A percentile compares a stretch with the other conserved stretches of the same genome.
Evolutionary conservation across 768 basidiomycete species (phyloP).

Genomic region (Phaffia tasmanica): DNA sequence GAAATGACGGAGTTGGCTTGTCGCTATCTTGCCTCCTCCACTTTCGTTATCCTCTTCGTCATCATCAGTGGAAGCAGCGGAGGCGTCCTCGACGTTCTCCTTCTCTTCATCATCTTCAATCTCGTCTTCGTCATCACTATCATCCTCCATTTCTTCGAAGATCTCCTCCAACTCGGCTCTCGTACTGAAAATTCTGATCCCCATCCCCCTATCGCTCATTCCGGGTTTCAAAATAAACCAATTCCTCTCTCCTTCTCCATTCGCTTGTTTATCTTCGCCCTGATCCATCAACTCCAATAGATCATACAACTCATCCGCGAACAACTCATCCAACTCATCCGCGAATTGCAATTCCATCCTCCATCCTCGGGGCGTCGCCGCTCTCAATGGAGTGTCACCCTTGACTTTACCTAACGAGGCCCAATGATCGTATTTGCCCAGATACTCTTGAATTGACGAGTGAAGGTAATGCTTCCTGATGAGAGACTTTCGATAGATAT

Average conservation of each 20-base stretch:
- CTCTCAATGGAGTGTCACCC: constrained; percentile 35
- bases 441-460: constrained; percentile 56
- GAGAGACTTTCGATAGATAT: constrained; percentile 79
- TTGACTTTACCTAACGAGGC: neutral
- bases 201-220: constrained; percentile 93
- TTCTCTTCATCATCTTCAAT: constrained; percentile 21
- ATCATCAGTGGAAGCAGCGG: constrained; percentile 12
- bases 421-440: constrained; percentile 47
- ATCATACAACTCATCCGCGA: constrained; percentile 82
- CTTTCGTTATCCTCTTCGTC: constrained; percentile 36
- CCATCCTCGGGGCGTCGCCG: constrained; percentile 63
- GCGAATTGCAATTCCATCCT: constrained; percentile 75
- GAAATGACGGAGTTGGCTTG: constrained; percentile 85
- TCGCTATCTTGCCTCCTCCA: constrained; percentile 46
- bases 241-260: constrained; percentile 27
- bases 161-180: constrained; percentile 51
- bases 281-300: constrained; percentile 44
- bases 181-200: constrained; percentile 76
- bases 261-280: constrained; percentile 12
- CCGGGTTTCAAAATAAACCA: constrained; percentile 99
- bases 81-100: neutral
- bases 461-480: constrained; percentile 86
- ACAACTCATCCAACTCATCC: constrained; percentile 89
- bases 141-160: constrained; percentile 26
- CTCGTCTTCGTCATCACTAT: constrained; percentile 34